A percentile compares a stretch with the other conserved stretches of the same genome.
Conservation (phyloP, 208 protist genomes). For the Crithidia expoeki region DNA sequence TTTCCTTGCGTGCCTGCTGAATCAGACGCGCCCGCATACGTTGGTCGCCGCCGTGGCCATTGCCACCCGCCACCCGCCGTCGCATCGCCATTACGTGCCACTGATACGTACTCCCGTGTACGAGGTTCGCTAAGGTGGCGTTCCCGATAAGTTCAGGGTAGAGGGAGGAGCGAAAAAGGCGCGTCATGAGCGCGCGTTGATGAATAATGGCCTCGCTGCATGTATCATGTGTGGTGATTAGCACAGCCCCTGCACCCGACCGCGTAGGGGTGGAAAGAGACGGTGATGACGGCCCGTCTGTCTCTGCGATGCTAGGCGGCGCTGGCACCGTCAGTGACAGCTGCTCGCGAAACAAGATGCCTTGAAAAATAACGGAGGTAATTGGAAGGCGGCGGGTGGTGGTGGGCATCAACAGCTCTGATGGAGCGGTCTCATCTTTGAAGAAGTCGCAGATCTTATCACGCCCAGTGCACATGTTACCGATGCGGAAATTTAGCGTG, state of each 20-base stretch:
- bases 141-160: conserved; percentile 47
- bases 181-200: conserved; percentile 60
- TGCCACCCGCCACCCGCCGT: conserved; percentile 17
- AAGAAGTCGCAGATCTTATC: conserved; percentile 70
- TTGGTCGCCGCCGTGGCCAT: background rate
- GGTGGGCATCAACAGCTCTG: conserved; percentile 48
- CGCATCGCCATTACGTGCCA: conserved; percentile 75
- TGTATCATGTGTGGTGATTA: conserved; percentile 62
- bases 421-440: conserved; percentile 42
- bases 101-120: conserved; percentile 35
- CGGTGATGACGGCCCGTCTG: background rate
- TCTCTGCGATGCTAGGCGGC: background rate
- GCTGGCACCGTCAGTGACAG: background rate
- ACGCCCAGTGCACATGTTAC: conserved; percentile 45
- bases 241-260: background rate
- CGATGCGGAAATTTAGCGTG: conserved; percentile 56
- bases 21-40: conserved; percentile 30
- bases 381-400: conserved; percentile 66
- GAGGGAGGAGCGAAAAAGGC: conserved; percentile 59
- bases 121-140: conserved; percentile 17
- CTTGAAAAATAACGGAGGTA: conserved; percentile 55
- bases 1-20: conserved; percentile 35
- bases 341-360: conserved; percentile 41
- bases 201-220: conserved; percentile 44
- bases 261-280: background rate